These are phyloP conservation scores for Amaranthus cruentus DNA, from an alignment of 148 eudicot genomes.

Conservation along the genomic window DNA sequence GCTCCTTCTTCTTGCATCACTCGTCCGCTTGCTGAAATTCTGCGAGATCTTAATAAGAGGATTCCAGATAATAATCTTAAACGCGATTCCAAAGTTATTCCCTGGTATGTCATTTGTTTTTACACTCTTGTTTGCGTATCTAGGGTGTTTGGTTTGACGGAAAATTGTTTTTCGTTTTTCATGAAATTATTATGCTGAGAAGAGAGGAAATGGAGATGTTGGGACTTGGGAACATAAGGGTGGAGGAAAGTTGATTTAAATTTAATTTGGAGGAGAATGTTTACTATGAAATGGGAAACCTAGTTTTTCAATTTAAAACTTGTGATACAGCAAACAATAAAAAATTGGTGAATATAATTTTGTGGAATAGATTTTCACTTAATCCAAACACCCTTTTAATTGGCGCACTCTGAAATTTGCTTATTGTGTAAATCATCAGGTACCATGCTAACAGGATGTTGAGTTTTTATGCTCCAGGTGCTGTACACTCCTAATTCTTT, in stretches of 20 bases:
- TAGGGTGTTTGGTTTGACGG: not conserved
- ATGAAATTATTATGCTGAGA: too few relatives aligned
- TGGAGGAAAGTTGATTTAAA: too few relatives aligned
- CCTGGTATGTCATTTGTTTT: slow-evolving; percentile 39
- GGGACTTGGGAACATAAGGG: too few relatives aligned
- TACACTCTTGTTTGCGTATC: not conserved
- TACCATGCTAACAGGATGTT: slow-evolving; percentile 93
- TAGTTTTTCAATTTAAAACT: too few relatives aligned
- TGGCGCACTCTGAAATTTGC: too few relatives aligned
- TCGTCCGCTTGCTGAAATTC: slow-evolving; percentile 82
- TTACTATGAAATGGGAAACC: too few relatives aligned
- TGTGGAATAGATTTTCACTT: too few relatives aligned
- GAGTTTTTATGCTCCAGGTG: slow-evolving; percentile 97
- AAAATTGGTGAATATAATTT: too few relatives aligned
- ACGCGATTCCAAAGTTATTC: slow-evolving; percentile 45
- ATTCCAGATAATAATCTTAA: slow-evolving; percentile 71
- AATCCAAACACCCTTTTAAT: too few relatives aligned
- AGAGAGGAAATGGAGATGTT: too few relatives aligned
- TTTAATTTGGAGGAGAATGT: too few relatives aligned
- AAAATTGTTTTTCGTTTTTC: not conserved
- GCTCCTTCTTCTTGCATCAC: slow-evolving; percentile 57
- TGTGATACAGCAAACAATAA: too few relatives aligned
- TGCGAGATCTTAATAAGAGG: slow-evolving; percentile 84
- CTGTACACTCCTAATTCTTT: not conserved
- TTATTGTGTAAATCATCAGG: slow-evolving; percentile 29